Evolutionary conservation across 2,329 filamentous ascomycete genomes (phyloP).

Genomic region (Ophiostoma perfectum): DNA sequence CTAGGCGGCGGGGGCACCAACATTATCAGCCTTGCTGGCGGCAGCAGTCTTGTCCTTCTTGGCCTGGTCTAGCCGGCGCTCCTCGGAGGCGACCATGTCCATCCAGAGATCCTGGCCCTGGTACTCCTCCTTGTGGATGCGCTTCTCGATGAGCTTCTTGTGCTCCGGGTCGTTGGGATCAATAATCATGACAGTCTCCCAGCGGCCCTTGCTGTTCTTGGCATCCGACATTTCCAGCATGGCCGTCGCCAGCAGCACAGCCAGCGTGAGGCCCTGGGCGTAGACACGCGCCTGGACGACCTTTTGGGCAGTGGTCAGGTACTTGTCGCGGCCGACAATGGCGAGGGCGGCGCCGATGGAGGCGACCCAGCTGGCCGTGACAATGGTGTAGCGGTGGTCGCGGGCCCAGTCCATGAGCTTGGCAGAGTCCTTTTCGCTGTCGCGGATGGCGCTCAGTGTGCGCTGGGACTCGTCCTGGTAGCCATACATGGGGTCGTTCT

Average conservation of each 20-base stretch:
- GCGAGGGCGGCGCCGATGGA: slow-evolving; percentile 70
- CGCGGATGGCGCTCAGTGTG: slow-evolving; percentile 48
- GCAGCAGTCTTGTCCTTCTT: slow-evolving; percentile 31
- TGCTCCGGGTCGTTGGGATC: slow-evolving; percentile 79
- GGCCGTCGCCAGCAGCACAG: slow-evolving; percentile 74
- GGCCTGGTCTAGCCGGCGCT: slow-evolving; percentile 48
- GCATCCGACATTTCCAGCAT: slow-evolving; percentile 77
- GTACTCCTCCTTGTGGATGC: slow-evolving; percentile 80
- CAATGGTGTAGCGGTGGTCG: slow-evolving; percentile 79
- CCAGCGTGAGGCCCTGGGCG: slow-evolving; percentile 81
- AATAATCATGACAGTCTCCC: slow-evolving; percentile 77
- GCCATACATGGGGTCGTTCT: slow-evolving; percentile 59
- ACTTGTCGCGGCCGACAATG: slow-evolving; percentile 71
- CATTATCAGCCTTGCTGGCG: slow-evolving; percentile 21
- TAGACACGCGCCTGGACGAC: slow-evolving; percentile 92
- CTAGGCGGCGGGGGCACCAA: slow-evolving; percentile 23
- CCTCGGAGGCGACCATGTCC: slow-evolving; percentile 80
- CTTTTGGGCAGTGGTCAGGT: slow-evolving; percentile 73
- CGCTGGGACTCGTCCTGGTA: slow-evolving; percentile 62
- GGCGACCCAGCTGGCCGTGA: slow-evolving; percentile 74
- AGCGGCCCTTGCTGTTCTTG: slow-evolving; percentile 67
- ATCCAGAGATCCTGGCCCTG: slow-evolving; percentile 90
- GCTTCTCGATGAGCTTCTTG: slow-evolving; percentile 79
- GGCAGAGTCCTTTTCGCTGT: slow-evolving; percentile 53
- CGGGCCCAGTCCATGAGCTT: slow-evolving; percentile 63